These are phyloP conservation scores for Colletotrichum tamarilloi DNA, from an alignment of 2,329 filamentous ascomycete genomes.

Conservation along the genomic window DNA sequence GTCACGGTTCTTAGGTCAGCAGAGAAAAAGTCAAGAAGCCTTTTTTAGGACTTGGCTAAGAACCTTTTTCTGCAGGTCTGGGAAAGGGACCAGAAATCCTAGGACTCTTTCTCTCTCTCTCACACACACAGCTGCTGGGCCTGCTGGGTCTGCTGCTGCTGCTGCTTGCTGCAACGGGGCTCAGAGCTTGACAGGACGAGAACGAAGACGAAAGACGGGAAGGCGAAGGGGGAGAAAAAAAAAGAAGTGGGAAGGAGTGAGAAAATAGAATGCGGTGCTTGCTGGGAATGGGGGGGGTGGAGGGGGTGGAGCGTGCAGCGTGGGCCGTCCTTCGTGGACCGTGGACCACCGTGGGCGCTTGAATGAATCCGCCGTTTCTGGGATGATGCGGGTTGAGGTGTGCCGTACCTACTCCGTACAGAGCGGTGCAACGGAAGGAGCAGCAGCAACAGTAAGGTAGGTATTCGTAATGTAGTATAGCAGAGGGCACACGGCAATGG, in stretches of 20 bases:
- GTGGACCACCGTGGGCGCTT: background rate
- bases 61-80: background rate
- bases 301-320: slow-evolving; percentile 16
- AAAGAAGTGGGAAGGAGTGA: slow-evolving; percentile 15
- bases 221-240: background rate
- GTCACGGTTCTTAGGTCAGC: slow-evolving; percentile 3
- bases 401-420: background rate
- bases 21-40: background rate
- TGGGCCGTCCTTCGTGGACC: background rate
- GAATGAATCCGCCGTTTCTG: slow-evolving; percentile 15
- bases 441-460: background rate
- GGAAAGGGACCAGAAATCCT: background rate
- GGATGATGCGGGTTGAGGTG: slow-evolving; percentile 8
- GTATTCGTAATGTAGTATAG: too few species aligned
- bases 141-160: background rate
- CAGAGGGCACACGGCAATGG: background rate
- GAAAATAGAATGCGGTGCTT: slow-evolving; percentile 34
- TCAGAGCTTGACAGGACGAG: slow-evolving; percentile 4
- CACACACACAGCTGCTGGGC: too few species aligned
- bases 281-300: slow-evolving; percentile 1
- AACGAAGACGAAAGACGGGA: background rate
- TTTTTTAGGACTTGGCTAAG: background rate
- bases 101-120: too few species aligned
- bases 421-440: background rate
- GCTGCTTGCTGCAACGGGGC: slow-evolving; percentile 1